A percentile compares a stretch with the other conserved stretches of the same genome.
phyloP scores from a whole-genome alignment of 2,329 filamentous ascomycete genomes.

The Teratosphaeria gauchensis region DNA sequence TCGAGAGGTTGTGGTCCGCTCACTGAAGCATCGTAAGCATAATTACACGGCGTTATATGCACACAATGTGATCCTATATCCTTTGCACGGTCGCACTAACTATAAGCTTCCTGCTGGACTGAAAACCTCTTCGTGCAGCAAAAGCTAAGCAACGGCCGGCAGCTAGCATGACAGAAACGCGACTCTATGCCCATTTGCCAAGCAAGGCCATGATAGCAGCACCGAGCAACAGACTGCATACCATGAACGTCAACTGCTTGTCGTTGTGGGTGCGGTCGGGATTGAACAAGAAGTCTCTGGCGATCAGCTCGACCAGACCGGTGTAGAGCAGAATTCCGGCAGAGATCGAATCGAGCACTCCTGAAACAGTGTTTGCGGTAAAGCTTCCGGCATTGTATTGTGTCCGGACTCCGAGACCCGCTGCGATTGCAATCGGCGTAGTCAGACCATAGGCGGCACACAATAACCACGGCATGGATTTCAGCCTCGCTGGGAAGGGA shows the following conservation, averaged over 20 bases:
- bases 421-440: conserved; percentile 75
- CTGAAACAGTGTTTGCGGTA: conserved; percentile 67
- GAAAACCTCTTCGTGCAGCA: no score
- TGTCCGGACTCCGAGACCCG: conserved; percentile 65
- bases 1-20: neutral
- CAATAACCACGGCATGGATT: conserved; percentile 66
- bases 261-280: conserved; percentile 86
- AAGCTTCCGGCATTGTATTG: conserved; percentile 52
- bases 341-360: conserved; percentile 79
- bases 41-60: neutral
- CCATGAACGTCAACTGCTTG: conserved; percentile 83
- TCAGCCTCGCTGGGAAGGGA: conserved; percentile 61
- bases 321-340: conserved; percentile 89
- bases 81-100: neutral
- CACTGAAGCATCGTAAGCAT: neutral
- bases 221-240: conserved; percentile 69
- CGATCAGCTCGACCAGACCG: conserved; percentile 52
- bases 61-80: neutral
- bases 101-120: neutral
- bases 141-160: neutral
- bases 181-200: conserved; percentile 52
- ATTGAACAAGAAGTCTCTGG: conserved; percentile 45
- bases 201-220: conserved; percentile 69
- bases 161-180: neutral
- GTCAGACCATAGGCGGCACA: conserved; percentile 63